Evolutionary conservation across 2,329 filamentous ascomycete species (phyloP), one percentile per base, ranked within the genome.

Genomic region (Shiraia sp.): DNA sequence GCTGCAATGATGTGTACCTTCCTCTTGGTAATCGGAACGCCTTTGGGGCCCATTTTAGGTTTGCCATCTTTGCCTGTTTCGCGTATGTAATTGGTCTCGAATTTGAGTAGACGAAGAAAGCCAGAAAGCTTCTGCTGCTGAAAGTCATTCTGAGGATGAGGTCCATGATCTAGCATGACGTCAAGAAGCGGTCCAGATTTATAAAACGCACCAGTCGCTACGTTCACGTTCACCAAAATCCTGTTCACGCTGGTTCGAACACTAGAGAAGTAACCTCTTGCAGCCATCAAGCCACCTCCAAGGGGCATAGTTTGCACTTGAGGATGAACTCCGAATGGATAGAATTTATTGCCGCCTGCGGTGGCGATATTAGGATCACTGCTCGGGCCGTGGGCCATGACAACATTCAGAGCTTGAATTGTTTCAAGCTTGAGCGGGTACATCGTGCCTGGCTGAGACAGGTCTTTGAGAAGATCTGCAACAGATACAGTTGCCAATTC

Each of bases 221-320:
- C 80, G 43, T 86, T 83, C 3, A 86, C 69, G 42, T 87, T 86
- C 10, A 86, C 61, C 1, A 86, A 58, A 4, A 86, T 68, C 3
- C 81, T 74, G 27, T 74, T 75, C 10, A 80, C 79, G 2, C 80
- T 77, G 2, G 79, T 75, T 4, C 83, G 79, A 22, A 82, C 78
- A 54, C 80, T 85, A 9, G 80, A 72, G 55, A 79, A 85, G 63
- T 80, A 86, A 0, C 83, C 83, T 29, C 82, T 74, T 3, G 83
- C 61, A 1, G 81, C 81, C 33, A 79, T 70, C 0, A 86, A 67
- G 1, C 80, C 80, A 9, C 60, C 69, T 2, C 72, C 74, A 2
- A 86, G 71, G 22, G 72, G 55, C 3, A 59, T 55, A 0, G 41
- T 49, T 33, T 78, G 69, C 40, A 29, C 8, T 16, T 76, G 56